A percentile compares a stretch with the other conserved stretches of the same genome.
Evolutionary conservation across 371 early-diverging fungal species (phyloP).

Genomic region (Mucor indicus): DNA sequence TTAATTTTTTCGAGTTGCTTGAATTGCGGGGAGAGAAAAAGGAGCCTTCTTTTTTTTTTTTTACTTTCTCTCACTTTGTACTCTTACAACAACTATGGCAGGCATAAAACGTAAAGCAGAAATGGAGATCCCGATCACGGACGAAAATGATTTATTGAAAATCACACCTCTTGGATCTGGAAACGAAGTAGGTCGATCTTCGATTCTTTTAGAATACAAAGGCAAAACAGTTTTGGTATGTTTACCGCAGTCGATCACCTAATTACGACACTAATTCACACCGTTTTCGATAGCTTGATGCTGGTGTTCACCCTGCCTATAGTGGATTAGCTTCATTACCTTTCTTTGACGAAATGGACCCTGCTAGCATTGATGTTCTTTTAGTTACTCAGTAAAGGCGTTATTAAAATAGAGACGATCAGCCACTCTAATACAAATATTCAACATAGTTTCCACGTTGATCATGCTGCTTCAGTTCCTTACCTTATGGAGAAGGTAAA

Average conservation of each 20-base stretch:
- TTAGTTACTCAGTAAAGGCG: constrained; percentile 92
- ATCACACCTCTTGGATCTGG: constrained; percentile 99
- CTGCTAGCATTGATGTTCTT: constrained; percentile 89
- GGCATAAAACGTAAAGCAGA: constrained; percentile 49
- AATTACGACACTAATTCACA: too few species aligned
- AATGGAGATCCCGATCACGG: constrained; percentile 49
- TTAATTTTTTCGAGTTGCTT: background rate
- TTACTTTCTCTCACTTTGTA: background rate
- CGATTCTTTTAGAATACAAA: constrained; percentile 95
- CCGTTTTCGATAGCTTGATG: constrained; percentile 99
- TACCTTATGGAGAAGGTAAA: constrained; percentile 95
- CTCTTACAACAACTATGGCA: constrained; percentile 22
- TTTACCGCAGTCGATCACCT: too few species aligned
- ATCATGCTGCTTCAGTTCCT: constrained; percentile 99
- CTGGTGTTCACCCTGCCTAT: constrained; percentile 99
- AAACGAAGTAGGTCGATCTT: constrained; percentile 99
- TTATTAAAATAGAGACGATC: background rate
- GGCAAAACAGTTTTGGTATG: constrained; percentile 93
- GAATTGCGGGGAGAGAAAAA: background rate
- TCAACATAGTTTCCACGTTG: constrained; percentile 94
- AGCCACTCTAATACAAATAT: background rate
- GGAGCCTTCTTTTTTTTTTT: constrained; percentile 3
- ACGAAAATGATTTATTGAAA: constrained; percentile 68
- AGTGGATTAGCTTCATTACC: constrained; percentile 97
- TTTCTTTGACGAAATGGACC: constrained; percentile 98